Base-by-base conservation (phyloP, 371 early-diverging fungal genomes). In the Haplosporangium sp. region DNA sequence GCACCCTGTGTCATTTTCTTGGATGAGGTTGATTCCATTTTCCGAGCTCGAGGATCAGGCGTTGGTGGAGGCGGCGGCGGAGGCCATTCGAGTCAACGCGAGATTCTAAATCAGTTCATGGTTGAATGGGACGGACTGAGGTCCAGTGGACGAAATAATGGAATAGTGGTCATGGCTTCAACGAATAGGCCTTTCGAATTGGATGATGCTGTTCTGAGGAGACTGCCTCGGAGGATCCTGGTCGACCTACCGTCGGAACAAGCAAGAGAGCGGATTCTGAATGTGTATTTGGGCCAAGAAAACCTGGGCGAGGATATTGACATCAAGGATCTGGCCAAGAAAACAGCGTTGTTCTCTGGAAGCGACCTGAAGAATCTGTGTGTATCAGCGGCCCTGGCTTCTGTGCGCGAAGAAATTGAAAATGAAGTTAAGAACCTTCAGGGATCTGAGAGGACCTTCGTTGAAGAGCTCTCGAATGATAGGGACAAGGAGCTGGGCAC, bases 341-440 rank as follows among this genome's bases (percentile, higher is more conserved):
- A 84, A 41, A 95, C 97, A 1, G 83, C 85, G 16, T 84, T 89
- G 57, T 97, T 90, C 68, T 96, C 98, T 21, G 99, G 99, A n/a
- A 96, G 96, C 47, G 99, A 99, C 81, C 86, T 99, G 68, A 99
- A 98, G 85, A 99, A 99, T 80, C 80, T 99, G 55, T 98, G 98
- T 83, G 92, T 99, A 40, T 92, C 98, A 18, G 97, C 99, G 0
- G 97, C 95, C 0, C 79, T 95, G 54, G 88, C 84, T 5, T 88
- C 91, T 8, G 86, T 93, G 51, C 89, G 92, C 57, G 91, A 92
- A 64, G 65, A 69, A 46, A 71, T 87, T 18, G 83, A 83, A 13
- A 64, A 69, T n/a, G 87, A 86, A 55, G 68, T 80, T 11, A 37
- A 51, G 45, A 41, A 29, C 10, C 41, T 74, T 2, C 62, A 59